Conservation (phyloP, 441 rosid species). For the Omphalea diandra region DNA sequence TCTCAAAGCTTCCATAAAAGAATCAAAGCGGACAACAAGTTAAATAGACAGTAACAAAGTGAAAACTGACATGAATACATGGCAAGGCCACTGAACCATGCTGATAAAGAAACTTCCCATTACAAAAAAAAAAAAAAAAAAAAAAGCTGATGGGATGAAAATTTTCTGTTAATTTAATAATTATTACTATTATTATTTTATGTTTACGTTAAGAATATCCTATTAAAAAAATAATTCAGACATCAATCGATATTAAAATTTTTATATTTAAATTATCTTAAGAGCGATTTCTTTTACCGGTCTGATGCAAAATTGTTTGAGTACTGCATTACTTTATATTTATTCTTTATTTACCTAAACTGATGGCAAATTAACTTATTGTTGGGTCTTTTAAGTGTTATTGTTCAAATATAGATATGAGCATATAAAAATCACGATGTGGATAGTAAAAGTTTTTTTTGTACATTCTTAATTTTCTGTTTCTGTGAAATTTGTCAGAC, state of each 20-base stretch:
- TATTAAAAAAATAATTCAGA: too few species aligned
- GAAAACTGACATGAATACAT: constrained; percentile 17
- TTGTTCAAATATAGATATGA: neutral
- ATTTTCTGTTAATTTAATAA: too few species aligned
- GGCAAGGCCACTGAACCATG: constrained; percentile 1
- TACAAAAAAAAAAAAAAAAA: neutral
- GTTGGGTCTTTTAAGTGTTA: too few species aligned
- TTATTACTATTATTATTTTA: neutral
- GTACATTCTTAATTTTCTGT: neutral
- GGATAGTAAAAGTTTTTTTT: neutral
- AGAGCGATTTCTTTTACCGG: too few species aligned
- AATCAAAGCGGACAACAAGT: constrained; percentile 1
- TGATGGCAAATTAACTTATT: neutral
- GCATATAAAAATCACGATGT: neutral
- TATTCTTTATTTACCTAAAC: neutral
- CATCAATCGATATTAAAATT: too few species aligned
- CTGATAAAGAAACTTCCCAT: constrained; percentile 16
- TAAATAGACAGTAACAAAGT: constrained; percentile 5
- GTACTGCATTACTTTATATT: too few species aligned
- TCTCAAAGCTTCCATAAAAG: constrained; percentile 9
- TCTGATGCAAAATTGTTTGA: too few species aligned
- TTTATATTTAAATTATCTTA: too few species aligned
- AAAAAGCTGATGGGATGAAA: neutral
- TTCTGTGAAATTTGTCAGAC: constrained; percentile 1
- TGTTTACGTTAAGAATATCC: neutral